Evolutionary conservation across 1,139 yeast genomes (phyloP).

Genomic region (Debaryomyces subglobosus): DNA sequence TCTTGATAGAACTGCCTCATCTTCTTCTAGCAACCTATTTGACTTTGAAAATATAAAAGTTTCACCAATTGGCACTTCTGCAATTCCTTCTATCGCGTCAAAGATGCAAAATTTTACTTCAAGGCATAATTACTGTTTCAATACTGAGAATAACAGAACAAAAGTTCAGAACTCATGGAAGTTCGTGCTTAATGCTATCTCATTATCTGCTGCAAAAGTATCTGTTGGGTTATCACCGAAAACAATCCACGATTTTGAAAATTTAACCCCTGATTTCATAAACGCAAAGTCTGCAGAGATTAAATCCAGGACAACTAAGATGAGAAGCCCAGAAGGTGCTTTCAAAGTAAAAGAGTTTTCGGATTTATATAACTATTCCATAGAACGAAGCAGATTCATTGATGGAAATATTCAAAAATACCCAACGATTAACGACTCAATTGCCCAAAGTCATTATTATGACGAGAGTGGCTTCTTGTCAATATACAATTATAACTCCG

Average conservation of each 20-base stretch:
- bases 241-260: conserved; percentile 22
- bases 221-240: conserved; percentile 45
- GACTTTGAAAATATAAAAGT: neutral
- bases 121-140: neutral
- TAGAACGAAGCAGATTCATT: neutral
- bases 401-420: conserved; percentile 7
- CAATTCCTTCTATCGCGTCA: conserved; percentile 10
- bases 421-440: conserved; percentile 1
- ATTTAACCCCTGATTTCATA: conserved; percentile 32
- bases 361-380: neutral
- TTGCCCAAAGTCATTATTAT: conserved; percentile 8
- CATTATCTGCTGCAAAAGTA: conserved; percentile 53
- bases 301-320: neutral
- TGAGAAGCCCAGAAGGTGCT: neutral
- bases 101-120: conserved; percentile 1
- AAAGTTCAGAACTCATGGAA: conserved; percentile 32
- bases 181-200: conserved; percentile 47
- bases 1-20: too few species aligned
- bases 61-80: conserved; percentile 3
- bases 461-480: conserved; percentile 10
- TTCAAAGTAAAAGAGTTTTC: neutral
- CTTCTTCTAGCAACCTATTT: neutral
- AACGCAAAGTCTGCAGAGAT: conserved; percentile 7
- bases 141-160: neutral
- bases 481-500: conserved; percentile 12